Conservation (phyloP, 352 stramenopile species). For the Phytophthora sp. region DNA sequence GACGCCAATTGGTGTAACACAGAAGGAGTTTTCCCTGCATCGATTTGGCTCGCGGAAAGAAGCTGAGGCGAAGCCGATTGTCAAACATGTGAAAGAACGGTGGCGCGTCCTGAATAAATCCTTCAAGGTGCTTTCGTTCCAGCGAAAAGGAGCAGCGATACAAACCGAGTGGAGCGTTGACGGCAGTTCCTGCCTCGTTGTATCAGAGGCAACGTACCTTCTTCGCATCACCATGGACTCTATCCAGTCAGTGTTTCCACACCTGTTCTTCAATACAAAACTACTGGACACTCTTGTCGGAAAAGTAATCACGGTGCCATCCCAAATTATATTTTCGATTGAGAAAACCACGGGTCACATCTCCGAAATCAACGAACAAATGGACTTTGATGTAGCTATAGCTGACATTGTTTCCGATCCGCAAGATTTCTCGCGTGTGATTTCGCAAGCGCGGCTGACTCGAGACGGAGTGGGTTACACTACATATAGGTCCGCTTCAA, state of each 20-base stretch:
- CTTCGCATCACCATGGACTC: conserved; percentile 2
- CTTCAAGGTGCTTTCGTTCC: conserved; percentile 10
- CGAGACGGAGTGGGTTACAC: not conserved
- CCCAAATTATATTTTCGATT: conserved; percentile 3
- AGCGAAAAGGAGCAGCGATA: not conserved
- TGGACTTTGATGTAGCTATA: conserved; percentile 3
- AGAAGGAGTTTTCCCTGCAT: conserved; percentile 4
- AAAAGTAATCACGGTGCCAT: conserved; percentile 15
- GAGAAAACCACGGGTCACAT: conserved; percentile 14
- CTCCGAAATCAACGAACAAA: conserved; percentile 1
- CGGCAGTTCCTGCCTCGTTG: not conserved
- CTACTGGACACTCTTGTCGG: conserved; percentile 1
- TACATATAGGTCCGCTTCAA: too few species aligned
- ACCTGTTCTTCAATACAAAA: not conserved
- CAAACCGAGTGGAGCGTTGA: not conserved
- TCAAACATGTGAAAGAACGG: not conserved
- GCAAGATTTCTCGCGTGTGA: not conserved
- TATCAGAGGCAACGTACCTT: not conserved
- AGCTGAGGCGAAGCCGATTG: not conserved
- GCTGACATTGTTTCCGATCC: not conserved
- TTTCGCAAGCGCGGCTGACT: not conserved
- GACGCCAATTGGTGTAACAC: not conserved
- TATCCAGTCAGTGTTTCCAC: conserved; percentile 10
- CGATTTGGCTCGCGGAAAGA: not conserved
- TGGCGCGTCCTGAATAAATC: not conserved